Base-by-base conservation (phyloP, 1,284 basidiomycete genomes). In the Coniferiporia sulphurascens region DNA sequence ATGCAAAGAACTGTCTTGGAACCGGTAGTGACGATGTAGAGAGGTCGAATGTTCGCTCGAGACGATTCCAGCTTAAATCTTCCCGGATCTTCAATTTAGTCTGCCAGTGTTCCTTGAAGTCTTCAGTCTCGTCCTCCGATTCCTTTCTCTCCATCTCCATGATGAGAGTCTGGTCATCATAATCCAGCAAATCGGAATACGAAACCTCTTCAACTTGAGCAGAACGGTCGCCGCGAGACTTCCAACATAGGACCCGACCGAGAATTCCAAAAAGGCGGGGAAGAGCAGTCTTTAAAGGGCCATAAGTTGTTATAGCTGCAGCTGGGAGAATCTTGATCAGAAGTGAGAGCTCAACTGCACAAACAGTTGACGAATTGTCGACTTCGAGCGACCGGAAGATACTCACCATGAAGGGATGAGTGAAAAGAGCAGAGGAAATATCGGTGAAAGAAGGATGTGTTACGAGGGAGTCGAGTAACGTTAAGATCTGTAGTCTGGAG, bases 321-420 rank as follows among this genome's bases (percentile, higher is more conserved):
- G 85, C 78, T 22, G 89, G 89, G n/a, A 92, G 74, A 4, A 89
- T 69, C 70, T 88, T 90, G 60, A 84, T 80, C 19, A 91, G 67
- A 7, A 87, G 74, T 0, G 79, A 80, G 45, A 90, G 73, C 6
- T 78, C 83, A 52, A 86, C 78, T 1, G 81, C 82, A 64, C 84
- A 86, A 27, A 80, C 74, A 1, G 85, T 89, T 7, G 87, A 83
- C 32, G 88, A 90, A 60, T 82, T 83, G 68, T 92, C 89, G 63
- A 89, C 74, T 34, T 86, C 72, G 27, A 91, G 76, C 1, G 85
- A 90, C 52, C 78, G 70, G 2, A 89, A 68, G 19, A 92, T 68
- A 63, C 77, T 83, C 17, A 74, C 72, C 72, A 87, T 80, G 54
- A 92, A 76, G 4, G 82, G 78, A 66, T 89, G 87, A 7, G 72